Evolutionary conservation across 805 yeast species (phyloP).

Genomic region (Metschnikowia koreensis): DNA sequence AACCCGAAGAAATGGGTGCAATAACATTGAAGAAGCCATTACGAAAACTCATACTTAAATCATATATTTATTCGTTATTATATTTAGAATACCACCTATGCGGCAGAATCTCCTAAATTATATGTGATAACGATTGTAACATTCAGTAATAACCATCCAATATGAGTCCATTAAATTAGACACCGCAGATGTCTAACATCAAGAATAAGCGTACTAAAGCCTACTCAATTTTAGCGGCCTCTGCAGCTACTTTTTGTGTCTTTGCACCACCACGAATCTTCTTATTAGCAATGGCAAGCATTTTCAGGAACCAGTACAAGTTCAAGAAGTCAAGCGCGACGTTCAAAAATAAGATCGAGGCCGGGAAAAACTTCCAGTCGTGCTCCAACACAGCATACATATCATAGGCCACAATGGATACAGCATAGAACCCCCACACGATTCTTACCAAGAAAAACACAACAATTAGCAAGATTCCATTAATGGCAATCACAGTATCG

Average conservation of each 20-base stretch:
- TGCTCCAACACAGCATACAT: constrained; percentile 43
- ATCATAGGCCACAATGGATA: constrained; percentile 48
- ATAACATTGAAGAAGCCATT: too few relatives aligned
- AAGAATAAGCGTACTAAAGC: background rate
- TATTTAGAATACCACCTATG: too few relatives aligned
- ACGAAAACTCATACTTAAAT: too few relatives aligned
- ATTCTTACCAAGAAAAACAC: constrained; percentile 79
- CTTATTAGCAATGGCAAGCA: constrained; percentile 72
- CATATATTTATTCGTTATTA: too few relatives aligned
- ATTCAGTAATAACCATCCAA: too few relatives aligned
- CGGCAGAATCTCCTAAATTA: too few relatives aligned
- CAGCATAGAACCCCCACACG: constrained; percentile 83
- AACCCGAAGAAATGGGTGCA: too few relatives aligned
- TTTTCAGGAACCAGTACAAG: constrained; percentile 82
- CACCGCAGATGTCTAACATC: background rate
- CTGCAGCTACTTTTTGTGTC: constrained; percentile 7
- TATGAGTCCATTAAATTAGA: background rate
- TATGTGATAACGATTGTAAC: too few relatives aligned
- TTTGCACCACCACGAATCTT: constrained; percentile 27
- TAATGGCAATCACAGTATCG: constrained; percentile 50
- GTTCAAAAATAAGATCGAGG: constrained; percentile 55
- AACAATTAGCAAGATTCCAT: constrained; percentile 67
- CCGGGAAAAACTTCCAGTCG: constrained; percentile 48
- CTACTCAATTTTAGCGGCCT: constrained; percentile 12
- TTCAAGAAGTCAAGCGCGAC: constrained; percentile 65